Evolutionary conservation across 2,329 filamentous ascomycete genomes (phyloP).

Genomic region (Zelopaecilomyces penicillatus): DNA sequence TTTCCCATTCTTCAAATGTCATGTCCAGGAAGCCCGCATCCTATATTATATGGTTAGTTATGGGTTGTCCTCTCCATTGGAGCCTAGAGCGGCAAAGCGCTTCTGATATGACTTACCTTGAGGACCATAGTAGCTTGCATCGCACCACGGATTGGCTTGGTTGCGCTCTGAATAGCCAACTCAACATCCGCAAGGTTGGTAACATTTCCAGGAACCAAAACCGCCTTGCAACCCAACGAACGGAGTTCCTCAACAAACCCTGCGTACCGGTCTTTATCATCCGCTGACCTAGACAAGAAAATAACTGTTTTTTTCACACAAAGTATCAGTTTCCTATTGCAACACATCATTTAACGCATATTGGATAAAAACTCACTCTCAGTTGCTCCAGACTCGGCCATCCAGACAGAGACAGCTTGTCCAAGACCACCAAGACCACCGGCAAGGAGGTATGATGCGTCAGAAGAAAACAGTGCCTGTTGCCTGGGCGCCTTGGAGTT

Average conservation of each 20-base stretch:
- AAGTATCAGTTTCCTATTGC: conserved; percentile 6
- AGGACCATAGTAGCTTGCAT: conserved; percentile 33
- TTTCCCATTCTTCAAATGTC: conserved; percentile 22
- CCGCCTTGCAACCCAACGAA: conserved; percentile 16
- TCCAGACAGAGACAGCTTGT: conserved; percentile 19
- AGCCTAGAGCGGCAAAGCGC: not conserved
- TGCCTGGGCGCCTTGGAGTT: not conserved
- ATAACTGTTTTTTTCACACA: conserved; percentile 13
- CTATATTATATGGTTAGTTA: conserved; percentile 1
- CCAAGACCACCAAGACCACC: conserved; percentile 26
- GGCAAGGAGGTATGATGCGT: conserved; percentile 15
- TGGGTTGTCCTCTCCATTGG: not conserved
- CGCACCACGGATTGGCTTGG: conserved; percentile 28
- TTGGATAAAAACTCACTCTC: not conserved
- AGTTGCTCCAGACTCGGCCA: conserved; percentile 21
- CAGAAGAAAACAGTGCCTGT: not conserved
- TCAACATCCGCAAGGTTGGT: conserved; percentile 19
- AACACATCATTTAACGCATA: not conserved
- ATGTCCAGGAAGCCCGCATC: conserved; percentile 26
- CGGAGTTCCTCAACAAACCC: conserved; percentile 16
- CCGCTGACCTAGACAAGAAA: conserved; percentile 19
- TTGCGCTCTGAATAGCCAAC: conserved; percentile 11
- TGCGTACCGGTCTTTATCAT: conserved; percentile 7
- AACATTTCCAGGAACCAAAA: conserved; percentile 26
- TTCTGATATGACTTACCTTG: conserved; percentile 9